phyloP scores from a whole-genome alignment of 208 protist genomes.

The Crithidia brevicula region DNA sequence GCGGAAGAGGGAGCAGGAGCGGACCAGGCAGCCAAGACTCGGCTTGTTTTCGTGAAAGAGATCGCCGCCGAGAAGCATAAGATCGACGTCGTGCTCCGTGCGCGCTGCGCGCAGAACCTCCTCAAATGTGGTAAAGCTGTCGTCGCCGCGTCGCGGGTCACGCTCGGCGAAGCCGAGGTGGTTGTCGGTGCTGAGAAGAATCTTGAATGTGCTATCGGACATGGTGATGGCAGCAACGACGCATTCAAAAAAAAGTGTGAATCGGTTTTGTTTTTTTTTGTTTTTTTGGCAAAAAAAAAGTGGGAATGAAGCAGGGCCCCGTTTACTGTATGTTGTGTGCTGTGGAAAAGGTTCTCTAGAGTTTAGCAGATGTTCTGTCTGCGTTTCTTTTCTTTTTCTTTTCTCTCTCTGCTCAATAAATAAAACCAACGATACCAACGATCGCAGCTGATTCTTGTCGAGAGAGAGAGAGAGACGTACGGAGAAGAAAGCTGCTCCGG shows the following conservation, averaged over 20 bases:
- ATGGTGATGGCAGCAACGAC: slow-evolving; percentile 1
- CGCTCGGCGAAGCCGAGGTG: slow-evolving; percentile 97
- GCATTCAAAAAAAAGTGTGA: neutral
- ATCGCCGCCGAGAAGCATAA: slow-evolving; percentile 98
- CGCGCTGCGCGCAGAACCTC: slow-evolving; percentile 96
- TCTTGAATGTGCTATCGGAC: slow-evolving; percentile 74
- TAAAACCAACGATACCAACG: too few relatives aligned
- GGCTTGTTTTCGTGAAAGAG: slow-evolving; percentile 99
- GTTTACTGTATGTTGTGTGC: too few relatives aligned
- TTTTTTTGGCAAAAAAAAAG: too few relatives aligned
- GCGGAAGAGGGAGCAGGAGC: slow-evolving; percentile 88
- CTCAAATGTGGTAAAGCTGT: slow-evolving; percentile 98
- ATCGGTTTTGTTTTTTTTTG: too few relatives aligned
- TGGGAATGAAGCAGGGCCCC: too few relatives aligned
- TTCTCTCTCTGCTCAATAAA: too few relatives aligned
- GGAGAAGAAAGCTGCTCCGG: too few relatives aligned
- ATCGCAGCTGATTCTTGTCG: too few relatives aligned
- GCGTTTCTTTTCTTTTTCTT: too few relatives aligned
- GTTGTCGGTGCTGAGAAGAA: slow-evolving; percentile 96
- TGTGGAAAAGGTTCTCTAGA: too few relatives aligned
- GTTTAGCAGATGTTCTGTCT: too few relatives aligned
- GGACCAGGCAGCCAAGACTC: slow-evolving; percentile 89
- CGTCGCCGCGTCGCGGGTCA: slow-evolving; percentile 96
- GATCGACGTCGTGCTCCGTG: slow-evolving; percentile 95
- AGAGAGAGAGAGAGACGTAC: too few relatives aligned